phyloP scores from a whole-genome alignment of 2,329 filamentous ascomycete species.

The Alternaria brassicicola region DNA sequence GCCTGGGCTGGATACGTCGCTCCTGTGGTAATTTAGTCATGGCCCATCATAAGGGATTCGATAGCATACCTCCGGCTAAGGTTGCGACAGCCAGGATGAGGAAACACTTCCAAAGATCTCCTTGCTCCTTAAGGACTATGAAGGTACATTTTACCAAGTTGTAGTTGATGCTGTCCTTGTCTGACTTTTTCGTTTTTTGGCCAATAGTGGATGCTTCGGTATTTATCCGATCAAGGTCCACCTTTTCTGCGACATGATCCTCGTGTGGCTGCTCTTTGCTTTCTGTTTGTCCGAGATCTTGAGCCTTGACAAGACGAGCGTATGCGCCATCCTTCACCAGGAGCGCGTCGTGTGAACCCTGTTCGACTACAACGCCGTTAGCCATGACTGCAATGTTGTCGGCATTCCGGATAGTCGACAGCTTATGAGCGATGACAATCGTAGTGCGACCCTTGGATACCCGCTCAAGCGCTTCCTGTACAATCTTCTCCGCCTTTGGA shows the following conservation, averaged over 20 bases:
- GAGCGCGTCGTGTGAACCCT: conserved; percentile 83
- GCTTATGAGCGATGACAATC: conserved; percentile 92
- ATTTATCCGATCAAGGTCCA: conserved; percentile 34
- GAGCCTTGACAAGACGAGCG: conserved; percentile 65
- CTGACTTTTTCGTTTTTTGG: conserved; percentile 26
- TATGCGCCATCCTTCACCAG: conserved; percentile 78
- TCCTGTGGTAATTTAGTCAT: conserved; percentile 33
- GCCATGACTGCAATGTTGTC: conserved; percentile 96
- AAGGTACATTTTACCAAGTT: conserved; percentile 35
- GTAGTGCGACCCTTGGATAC: conserved; percentile 87
- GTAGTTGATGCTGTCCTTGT: conserved; percentile 37
- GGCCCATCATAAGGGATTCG: background rate
- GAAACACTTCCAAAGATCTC: conserved; percentile 48
- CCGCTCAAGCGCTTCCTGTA: conserved; percentile 87
- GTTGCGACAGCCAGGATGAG: conserved; percentile 37
- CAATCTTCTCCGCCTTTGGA: conserved; percentile 91
- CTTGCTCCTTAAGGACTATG: conserved; percentile 40
- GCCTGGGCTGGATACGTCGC: conserved; percentile 57
- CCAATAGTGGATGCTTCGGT: conserved; percentile 34
- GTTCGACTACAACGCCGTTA: conserved; percentile 80
- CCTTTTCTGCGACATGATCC: conserved; percentile 21
- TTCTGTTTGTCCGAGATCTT: conserved; percentile 51
- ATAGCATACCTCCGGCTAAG: conserved; percentile 34
- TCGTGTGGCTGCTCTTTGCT: conserved; percentile 26
- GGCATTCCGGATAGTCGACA: conserved; percentile 90